A percentile compares a stretch with the other conserved stretches of the same genome.
phyloP scores from a whole-genome alignment of 1,284 basidiomycete species.

The Apiotrichum brassicae region DNA sequence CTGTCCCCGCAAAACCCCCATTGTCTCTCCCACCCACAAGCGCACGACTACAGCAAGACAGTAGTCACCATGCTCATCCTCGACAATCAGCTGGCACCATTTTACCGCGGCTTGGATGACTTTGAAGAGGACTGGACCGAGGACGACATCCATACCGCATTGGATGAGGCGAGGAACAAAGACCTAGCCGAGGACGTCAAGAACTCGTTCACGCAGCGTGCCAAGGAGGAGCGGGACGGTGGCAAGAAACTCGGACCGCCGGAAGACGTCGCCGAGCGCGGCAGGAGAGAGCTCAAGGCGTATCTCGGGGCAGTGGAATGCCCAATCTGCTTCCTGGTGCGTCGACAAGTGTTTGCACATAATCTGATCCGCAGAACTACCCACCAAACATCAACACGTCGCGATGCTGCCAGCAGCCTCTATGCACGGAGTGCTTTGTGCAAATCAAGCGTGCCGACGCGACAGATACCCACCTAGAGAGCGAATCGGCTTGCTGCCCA shows the following conservation, averaged over 20 bases:
- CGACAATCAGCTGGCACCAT: constrained; percentile 83
- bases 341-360: no score
- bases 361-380: constrained; percentile 55
- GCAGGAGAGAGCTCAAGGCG: constrained; percentile 61
- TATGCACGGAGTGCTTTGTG: constrained; percentile 98
- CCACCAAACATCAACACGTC: constrained; percentile 93
- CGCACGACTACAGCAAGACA: constrained; percentile 82
- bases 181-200: constrained; percentile 33
- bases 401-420: constrained; percentile 94
- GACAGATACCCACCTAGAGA: constrained; percentile 79
- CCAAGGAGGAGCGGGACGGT: constrained; percentile 35
- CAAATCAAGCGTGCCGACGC: constrained; percentile 97
- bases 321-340: constrained; percentile 96
- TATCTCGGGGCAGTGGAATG: constrained; percentile 88
- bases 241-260: constrained; percentile 14
- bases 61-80: constrained; percentile 80
- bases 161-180: constrained; percentile 35
- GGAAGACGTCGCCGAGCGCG: constrained; percentile 50
- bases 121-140: constrained; percentile 80
- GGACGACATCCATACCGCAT: constrained; percentile 59
- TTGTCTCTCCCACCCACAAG: constrained; percentile 55
- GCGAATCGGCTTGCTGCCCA: constrained; percentile 90
- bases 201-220: constrained; percentile 29
- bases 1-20: constrained; percentile 86
- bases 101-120: constrained; percentile 92